Conservation (phyloP, 1,284 basidiomycete species). For the Amylostereum areolatum region DNA sequence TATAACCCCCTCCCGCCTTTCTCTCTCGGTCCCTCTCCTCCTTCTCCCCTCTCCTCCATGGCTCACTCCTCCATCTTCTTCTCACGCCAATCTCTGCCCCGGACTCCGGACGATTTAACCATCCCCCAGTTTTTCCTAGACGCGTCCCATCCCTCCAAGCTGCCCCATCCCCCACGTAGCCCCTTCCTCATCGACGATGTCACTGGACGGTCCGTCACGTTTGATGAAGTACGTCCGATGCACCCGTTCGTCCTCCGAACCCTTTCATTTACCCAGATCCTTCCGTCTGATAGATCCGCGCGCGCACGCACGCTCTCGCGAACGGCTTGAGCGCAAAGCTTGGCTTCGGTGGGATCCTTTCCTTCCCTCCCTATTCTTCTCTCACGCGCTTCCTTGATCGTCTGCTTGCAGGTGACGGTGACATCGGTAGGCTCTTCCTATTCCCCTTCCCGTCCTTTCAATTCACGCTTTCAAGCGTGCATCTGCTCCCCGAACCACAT, state of each 20-base stretch:
- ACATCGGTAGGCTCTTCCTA: neutral
- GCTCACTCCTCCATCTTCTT: no score
- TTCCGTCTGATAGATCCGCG: constrained; percentile 29
- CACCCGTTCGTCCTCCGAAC: no score
- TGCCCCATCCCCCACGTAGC: constrained; percentile 31
- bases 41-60: no score
- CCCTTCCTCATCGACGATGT: constrained; percentile 67
- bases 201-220: constrained; percentile 40
- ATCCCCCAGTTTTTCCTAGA: constrained; percentile 73
- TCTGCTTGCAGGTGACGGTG: no score
- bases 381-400: neutral
- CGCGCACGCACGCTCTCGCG: constrained; percentile 53
- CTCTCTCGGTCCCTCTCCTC: no score
- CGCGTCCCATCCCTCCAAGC: constrained; percentile 40
- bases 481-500: constrained; percentile 65
- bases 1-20: no score
- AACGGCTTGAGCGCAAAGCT: constrained; percentile 53
- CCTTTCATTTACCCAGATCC: no score
- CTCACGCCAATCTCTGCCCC: neutral
- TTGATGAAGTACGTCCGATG: constrained; percentile 39
- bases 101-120: constrained; percentile 65
- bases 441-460: no score
- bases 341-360: constrained; percentile 28
- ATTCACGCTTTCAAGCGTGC: constrained; percentile 37
- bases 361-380: neutral